Evolutionary conservation across 164 flowering plant species (phyloP).

Genomic region (Taxillus chinensis): DNA sequence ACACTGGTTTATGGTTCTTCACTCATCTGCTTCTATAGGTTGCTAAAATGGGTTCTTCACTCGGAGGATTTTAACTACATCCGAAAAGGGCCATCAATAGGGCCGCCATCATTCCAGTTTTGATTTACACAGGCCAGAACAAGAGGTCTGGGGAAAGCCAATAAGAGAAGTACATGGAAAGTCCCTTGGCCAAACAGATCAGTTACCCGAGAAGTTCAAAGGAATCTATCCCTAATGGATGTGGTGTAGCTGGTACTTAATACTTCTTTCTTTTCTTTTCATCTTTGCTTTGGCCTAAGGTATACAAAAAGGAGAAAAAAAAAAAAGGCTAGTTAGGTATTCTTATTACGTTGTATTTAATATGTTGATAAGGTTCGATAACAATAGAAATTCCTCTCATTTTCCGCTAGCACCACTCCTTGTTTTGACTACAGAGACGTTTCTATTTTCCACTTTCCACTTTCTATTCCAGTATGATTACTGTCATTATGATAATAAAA

Average conservation of each 20-base stretch:
- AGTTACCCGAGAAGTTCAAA: background rate
- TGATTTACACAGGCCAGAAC: background rate
- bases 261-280: constrained; percentile 12
- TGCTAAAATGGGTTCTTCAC: constrained; percentile 2
- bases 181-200: background rate
- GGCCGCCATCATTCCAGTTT: too few species aligned
- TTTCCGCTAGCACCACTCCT: too few species aligned
- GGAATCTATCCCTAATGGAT: constrained; percentile 2
- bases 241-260: constrained; percentile 5
- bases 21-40: constrained; percentile 1
- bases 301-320: background rate
- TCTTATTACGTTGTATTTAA: background rate
- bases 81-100: background rate
- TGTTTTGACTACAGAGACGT: too few species aligned
- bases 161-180: background rate
- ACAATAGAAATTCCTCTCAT: background rate
- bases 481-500: too few species aligned
- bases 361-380: background rate
- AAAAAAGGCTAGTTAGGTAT: background rate
- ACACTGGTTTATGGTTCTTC: background rate
- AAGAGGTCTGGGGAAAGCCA: constrained; percentile 3
- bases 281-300: background rate
- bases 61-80: background rate
- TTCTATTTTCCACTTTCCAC: too few species aligned
- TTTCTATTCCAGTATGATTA: too few species aligned